Conservation (phyloP, 306 rosid genomes). For the Quercus mongolica region DNA sequence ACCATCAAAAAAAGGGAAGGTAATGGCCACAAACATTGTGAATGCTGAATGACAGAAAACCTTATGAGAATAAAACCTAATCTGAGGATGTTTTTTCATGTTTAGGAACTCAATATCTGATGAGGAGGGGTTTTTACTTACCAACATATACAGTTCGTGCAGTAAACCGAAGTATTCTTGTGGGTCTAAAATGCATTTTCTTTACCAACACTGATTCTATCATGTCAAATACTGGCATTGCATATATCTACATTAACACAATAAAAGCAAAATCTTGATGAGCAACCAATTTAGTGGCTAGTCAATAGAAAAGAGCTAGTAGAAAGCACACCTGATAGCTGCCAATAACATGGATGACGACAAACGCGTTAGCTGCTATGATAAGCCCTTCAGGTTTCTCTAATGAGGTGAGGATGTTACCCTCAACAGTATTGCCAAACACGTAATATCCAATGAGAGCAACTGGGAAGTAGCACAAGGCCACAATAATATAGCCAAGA, state of each 20-base stretch:
- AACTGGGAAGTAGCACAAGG: slow-evolving; percentile 79
- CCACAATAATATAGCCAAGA: slow-evolving; percentile 60
- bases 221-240: slow-evolving; percentile 94
- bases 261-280: background rate
- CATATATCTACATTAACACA: slow-evolving; percentile 44
- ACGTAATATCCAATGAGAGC: slow-evolving; percentile 52
- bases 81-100: background rate
- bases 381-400: slow-evolving; percentile 69
- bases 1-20: slow-evolving; percentile 67
- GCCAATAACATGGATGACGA: slow-evolving; percentile 72
- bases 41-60: slow-evolving; percentile 36
- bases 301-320: background rate
- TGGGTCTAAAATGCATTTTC: slow-evolving; percentile 47
- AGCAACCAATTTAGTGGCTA: background rate
- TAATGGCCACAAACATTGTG: slow-evolving; percentile 66
- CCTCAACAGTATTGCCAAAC: slow-evolving; percentile 56
- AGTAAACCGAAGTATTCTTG: slow-evolving; percentile 39
- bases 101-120: background rate
- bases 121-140: slow-evolving; percentile 22
- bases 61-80: background rate
- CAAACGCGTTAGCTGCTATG: slow-evolving; percentile 63
- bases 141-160: slow-evolving; percentile 61
- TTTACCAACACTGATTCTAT: slow-evolving; percentile 61
- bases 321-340: slow-evolving; percentile 56
- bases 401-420: slow-evolving; percentile 54